These are phyloP conservation scores for Penicillium sp. DNA, from an alignment of 2,329 filamentous ascomycete genomes.

Conservation along the genomic window DNA sequence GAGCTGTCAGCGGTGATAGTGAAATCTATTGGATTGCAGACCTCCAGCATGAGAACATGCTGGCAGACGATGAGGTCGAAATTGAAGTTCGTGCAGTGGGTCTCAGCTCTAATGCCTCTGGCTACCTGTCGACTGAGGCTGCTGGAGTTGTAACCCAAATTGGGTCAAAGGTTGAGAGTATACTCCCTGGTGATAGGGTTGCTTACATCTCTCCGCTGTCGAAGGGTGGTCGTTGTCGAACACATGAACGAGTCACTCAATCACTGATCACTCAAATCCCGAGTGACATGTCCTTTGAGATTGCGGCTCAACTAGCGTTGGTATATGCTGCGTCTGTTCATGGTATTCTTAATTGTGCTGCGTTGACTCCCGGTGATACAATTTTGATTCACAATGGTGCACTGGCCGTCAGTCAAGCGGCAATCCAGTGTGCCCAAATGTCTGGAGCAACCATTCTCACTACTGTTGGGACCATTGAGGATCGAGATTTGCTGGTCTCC, in stretches of 20 bases:
- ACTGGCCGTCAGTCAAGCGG: constrained; percentile 21
- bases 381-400: constrained; percentile 24
- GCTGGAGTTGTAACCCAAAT: constrained; percentile 15
- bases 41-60: background rate
- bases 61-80: constrained; percentile 10
- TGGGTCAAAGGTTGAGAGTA: constrained; percentile 5
- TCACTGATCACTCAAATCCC: constrained; percentile 7
- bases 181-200: constrained; percentile 15
- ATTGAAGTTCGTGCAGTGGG: constrained; percentile 15
- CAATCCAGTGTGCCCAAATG: constrained; percentile 24
- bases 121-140: constrained; percentile 10
- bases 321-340: constrained; percentile 12
- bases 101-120: background rate
- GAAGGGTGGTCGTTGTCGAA: constrained; percentile 6
- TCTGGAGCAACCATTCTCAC: constrained; percentile 13
- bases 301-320: constrained; percentile 14
- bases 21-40: constrained; percentile 11
- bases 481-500: constrained; percentile 9
- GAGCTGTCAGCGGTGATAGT: background rate
- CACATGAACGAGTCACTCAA: constrained; percentile 6
- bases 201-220: background rate
- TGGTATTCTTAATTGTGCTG: constrained; percentile 11
- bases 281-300: constrained; percentile 5
- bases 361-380: constrained; percentile 1
- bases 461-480: constrained; percentile 16